Evolutionary conservation across 2,329 filamentous ascomycete species (phyloP).

Genomic region (Neurospora sp.): DNA sequence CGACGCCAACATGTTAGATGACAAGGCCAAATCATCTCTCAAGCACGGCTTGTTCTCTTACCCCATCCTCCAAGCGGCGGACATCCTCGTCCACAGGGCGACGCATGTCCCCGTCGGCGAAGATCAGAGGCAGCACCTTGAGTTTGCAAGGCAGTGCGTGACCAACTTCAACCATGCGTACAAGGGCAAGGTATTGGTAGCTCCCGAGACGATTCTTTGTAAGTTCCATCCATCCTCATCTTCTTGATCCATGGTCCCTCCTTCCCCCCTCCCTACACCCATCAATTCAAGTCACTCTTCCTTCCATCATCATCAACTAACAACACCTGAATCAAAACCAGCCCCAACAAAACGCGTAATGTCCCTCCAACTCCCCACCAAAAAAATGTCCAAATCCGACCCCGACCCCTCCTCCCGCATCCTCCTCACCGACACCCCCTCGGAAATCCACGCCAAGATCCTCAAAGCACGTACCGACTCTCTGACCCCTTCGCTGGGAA

Average conservation of each 20-base stretch:
- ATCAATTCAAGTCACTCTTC: not conserved
- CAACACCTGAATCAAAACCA: slow-evolving; percentile 21
- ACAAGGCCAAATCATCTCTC: slow-evolving; percentile 47
- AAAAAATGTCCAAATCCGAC: slow-evolving; percentile 95
- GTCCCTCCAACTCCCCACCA: slow-evolving; percentile 67
- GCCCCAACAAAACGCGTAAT: slow-evolving; percentile 79
- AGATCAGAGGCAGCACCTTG: slow-evolving; percentile 88
- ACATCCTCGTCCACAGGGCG: slow-evolving; percentile 82
- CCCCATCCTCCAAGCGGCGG: slow-evolving; percentile 88
- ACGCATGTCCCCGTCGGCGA: slow-evolving; percentile 96
- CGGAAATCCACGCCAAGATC: slow-evolving; percentile 60
- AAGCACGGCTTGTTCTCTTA: slow-evolving; percentile 93
- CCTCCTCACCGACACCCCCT: slow-evolving; percentile 62
- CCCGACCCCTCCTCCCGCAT: slow-evolving; percentile 65
- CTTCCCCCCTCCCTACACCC: not conserved
- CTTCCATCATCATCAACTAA: not conserved
- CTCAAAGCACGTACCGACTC: slow-evolving; percentile 70
- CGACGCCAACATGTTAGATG: slow-evolving; percentile 47
- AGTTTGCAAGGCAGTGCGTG: slow-evolving; percentile 81
- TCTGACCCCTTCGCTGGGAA: slow-evolving; percentile 27
- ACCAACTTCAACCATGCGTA: slow-evolving; percentile 78
- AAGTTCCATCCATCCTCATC: slow-evolving; percentile 17
- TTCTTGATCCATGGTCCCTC: not conserved
- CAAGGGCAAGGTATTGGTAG: slow-evolving; percentile 47
- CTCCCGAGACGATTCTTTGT: slow-evolving; percentile 67